Evolutionary conservation across 768 basidiomycete species (phyloP).

Genomic region (Mycena chlorophos): DNA sequence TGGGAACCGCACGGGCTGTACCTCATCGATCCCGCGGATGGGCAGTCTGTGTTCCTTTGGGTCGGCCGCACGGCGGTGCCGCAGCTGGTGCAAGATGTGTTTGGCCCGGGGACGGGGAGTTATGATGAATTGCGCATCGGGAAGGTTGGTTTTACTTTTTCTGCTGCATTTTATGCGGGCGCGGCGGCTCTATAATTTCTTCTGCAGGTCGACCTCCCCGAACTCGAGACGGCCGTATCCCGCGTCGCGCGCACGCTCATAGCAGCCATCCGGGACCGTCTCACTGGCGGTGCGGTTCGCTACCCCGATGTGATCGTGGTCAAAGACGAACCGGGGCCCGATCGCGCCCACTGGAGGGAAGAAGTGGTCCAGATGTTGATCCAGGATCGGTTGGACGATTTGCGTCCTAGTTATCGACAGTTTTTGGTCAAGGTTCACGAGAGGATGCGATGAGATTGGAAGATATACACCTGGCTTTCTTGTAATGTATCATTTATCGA

Average conservation of each 20-base stretch:
- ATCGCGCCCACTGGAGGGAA: constrained; percentile 43
- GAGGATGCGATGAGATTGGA: too few species aligned
- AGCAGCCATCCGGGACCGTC: constrained; percentile 48
- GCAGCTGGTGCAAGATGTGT: constrained; percentile 51
- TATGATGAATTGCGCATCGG: constrained; percentile 47
- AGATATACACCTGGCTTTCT: too few species aligned
- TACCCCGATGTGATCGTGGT: constrained; percentile 51
- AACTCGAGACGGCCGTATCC: constrained; percentile 49
- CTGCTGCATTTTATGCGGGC: not conserved
- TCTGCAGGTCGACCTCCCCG: constrained; percentile 42
- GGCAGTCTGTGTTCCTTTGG: constrained; percentile 56
- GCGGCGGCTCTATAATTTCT: not conserved
- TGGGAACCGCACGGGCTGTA: constrained; percentile 53
- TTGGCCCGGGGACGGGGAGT: constrained; percentile 35
- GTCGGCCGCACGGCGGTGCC: constrained; percentile 55
- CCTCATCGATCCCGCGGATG: constrained; percentile 48
- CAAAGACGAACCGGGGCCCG: constrained; percentile 47
- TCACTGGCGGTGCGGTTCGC: constrained; percentile 43
- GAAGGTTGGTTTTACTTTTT: constrained; percentile 35
- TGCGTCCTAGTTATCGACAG: constrained; percentile 47
- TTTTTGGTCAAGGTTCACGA: constrained; percentile 44
- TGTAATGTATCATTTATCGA: too few species aligned
- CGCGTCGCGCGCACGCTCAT: constrained; percentile 52
- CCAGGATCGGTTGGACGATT: constrained; percentile 49
- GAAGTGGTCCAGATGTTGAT: constrained; percentile 45